Evolutionary conservation across 2,329 filamentous ascomycete species (phyloP).

Genomic region (Diaporthe aspalathi): DNA sequence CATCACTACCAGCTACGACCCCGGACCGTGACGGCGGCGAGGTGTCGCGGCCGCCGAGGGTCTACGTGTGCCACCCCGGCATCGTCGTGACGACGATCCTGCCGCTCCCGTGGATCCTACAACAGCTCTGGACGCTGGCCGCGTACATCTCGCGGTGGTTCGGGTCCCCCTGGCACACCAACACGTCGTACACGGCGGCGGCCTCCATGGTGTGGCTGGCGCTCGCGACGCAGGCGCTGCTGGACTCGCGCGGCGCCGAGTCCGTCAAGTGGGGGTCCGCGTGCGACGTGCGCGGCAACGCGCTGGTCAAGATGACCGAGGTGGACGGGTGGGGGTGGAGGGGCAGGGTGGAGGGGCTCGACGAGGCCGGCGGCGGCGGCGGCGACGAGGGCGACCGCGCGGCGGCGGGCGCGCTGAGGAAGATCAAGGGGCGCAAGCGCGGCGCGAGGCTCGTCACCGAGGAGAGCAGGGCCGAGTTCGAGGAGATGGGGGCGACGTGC

Average conservation of each 20-base stretch:
- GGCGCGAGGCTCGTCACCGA: slow-evolving; percentile 69
- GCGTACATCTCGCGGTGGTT: slow-evolving; percentile 80
- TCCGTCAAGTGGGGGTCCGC: slow-evolving; percentile 86
- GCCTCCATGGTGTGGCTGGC: slow-evolving; percentile 82
- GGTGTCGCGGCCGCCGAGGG: slow-evolving; percentile 2
- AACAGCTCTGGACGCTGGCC: slow-evolving; percentile 73
- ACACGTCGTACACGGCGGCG: slow-evolving; percentile 81
- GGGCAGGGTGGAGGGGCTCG: slow-evolving; percentile 64
- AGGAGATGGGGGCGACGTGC: slow-evolving; percentile 67
- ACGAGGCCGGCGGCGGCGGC: slow-evolving; percentile 52
- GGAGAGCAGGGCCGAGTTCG: slow-evolving; percentile 71
- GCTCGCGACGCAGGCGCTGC: slow-evolving; percentile 71
- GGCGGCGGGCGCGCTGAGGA: slow-evolving; percentile 60
- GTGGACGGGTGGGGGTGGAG: slow-evolving; percentile 87
- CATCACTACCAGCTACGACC: slow-evolving; percentile 33
- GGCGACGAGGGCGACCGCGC: slow-evolving; percentile 51
- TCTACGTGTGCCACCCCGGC: slow-evolving; percentile 88
- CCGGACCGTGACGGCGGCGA: no score
- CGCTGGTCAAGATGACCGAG: slow-evolving; percentile 79
- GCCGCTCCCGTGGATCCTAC: slow-evolving; percentile 76
- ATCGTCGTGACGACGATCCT: slow-evolving; percentile 86
- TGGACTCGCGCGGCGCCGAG: slow-evolving; percentile 68
- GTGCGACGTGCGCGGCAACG: slow-evolving; percentile 67
- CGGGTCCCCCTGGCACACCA: slow-evolving; percentile 89
- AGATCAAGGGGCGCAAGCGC: slow-evolving; percentile 68